Evolutionary conservation across 108 stramenopile genomes (phyloP).

Genomic region (Nitzschia putrida): DNA sequence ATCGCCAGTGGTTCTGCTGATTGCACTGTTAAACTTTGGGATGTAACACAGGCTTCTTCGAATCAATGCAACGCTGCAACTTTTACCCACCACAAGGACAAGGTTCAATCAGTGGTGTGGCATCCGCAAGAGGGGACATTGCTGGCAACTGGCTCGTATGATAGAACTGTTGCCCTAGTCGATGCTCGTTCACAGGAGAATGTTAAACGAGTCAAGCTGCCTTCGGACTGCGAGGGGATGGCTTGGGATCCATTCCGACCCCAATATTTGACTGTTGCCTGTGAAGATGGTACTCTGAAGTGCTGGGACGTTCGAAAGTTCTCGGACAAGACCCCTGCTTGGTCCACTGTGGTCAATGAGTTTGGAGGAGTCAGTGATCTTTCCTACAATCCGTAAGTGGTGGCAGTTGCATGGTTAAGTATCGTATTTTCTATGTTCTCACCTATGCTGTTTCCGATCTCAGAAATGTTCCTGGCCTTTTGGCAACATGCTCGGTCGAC

Average conservation of each 20-base stretch:
- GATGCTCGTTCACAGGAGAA: constrained; percentile 73
- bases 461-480: constrained; percentile 83
- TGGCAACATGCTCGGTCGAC: constrained; percentile 88
- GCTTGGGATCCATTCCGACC: constrained; percentile 89
- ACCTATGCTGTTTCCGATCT: background rate
- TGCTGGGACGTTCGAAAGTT: constrained; percentile 94
- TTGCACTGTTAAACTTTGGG: constrained; percentile 95
- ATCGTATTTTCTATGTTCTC: background rate
- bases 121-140: constrained; percentile 92
- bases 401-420: background rate
- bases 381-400: constrained; percentile 72
- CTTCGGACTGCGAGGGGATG: constrained; percentile 81
- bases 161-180: constrained; percentile 80
- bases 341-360: constrained; percentile 85
- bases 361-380: constrained; percentile 87
- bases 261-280: constrained; percentile 79
- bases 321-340: constrained; percentile 70
- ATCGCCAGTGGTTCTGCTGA: constrained; percentile 97
- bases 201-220: constrained; percentile 67
- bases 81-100: constrained; percentile 92
- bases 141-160: constrained; percentile 90
- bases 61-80: constrained; percentile 68
- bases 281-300: constrained; percentile 87
- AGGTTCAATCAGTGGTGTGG: constrained; percentile 95
- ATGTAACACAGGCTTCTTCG: constrained; percentile 72